phyloP scores from a whole-genome alignment of 1,284 basidiomycete species.

The Cutaneotrichosporon sp. region DNA sequence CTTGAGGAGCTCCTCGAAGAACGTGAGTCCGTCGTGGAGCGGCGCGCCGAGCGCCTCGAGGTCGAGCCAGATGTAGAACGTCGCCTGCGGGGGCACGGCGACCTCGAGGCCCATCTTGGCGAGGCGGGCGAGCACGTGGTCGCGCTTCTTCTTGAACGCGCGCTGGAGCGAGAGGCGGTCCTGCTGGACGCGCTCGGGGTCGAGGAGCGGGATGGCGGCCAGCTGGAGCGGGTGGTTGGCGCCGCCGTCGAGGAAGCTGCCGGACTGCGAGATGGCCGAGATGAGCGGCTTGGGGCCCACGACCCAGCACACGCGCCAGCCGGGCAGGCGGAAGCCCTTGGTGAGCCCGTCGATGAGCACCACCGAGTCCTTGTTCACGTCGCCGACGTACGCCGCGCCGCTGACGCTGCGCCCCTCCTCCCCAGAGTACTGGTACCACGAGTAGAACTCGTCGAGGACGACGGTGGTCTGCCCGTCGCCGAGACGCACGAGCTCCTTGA shows the following conservation, averaged over 20 bases:
- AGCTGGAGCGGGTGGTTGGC: conserved; percentile 88
- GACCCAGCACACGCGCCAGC: conserved; percentile 95
- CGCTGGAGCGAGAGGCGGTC: conserved; percentile 82
- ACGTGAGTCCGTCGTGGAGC: conserved; percentile 83
- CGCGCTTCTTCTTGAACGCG: conserved; percentile 87
- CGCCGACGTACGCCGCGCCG: conserved; percentile 77
- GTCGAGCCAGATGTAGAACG: conserved; percentile 91
- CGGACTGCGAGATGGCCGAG: conserved; percentile 81
- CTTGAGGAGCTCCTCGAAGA: conserved; percentile 92
- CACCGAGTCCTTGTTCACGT: conserved; percentile 79
- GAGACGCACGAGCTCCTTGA: conserved; percentile 74
- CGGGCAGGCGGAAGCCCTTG: conserved; percentile 77
- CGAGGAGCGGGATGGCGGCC: conserved; percentile 74
- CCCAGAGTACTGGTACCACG: conserved; percentile 76
- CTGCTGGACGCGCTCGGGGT: conserved; percentile 65
- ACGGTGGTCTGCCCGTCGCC: conserved; percentile 65
- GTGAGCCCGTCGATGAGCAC: conserved; percentile 90
- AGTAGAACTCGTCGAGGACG: conserved; percentile 78
- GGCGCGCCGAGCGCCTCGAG: conserved; percentile 73
- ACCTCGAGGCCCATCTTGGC: conserved; percentile 75
- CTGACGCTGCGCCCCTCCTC: conserved; percentile 78
- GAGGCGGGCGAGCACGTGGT: conserved; percentile 83
- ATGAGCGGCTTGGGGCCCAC: conserved; percentile 88
- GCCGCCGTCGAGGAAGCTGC: conserved; percentile 85
- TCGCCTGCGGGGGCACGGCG: conserved; percentile 68